Percentiles rank a stretch among this genome's conserved stretches.
Conservation (phyloP, 345 rosid genomes). For the Barbarea vulgaris region DNA sequence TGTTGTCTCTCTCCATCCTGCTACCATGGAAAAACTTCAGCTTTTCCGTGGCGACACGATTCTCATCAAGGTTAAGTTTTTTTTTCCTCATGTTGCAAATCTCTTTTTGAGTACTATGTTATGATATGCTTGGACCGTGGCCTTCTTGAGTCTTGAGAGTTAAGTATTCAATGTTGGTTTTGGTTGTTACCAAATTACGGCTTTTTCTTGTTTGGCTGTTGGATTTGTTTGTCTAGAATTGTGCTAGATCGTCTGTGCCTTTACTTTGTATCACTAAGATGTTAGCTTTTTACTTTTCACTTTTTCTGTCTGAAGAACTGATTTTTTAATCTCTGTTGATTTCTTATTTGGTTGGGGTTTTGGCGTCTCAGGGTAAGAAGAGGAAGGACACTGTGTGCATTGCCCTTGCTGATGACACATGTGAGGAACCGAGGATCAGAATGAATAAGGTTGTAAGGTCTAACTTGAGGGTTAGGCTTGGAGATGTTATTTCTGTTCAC, state of each 20-base stretch:
- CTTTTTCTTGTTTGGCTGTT: not conserved
- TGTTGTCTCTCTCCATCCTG: conserved; percentile 80
- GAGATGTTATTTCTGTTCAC: conserved; percentile 88
- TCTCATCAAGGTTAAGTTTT: conserved; percentile 65
- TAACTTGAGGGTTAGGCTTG: conserved; percentile 88
- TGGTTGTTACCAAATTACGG: not conserved
- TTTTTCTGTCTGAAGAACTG: not conserved
- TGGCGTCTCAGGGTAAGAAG: conserved; percentile 67
- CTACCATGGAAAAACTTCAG: conserved; percentile 98
- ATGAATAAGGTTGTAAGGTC: conserved; percentile 90
- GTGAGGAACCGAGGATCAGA: conserved; percentile 84
- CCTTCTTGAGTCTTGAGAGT: not conserved
- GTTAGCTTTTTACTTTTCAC: not conserved
- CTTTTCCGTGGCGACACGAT: conserved; percentile 95
- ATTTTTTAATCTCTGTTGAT: not conserved
- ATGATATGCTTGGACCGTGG: not conserved
- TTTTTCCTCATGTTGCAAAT: not conserved
- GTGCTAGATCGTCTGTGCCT: not conserved
- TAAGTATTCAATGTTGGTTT: not conserved
- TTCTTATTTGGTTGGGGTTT: conserved; percentile 8
- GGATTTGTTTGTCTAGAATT: not conserved
- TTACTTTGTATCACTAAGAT: not conserved
- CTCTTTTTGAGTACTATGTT: not conserved
- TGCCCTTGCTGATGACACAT: conserved; percentile 81
- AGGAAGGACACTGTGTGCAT: conserved; percentile 83